Percentiles rank a stretch among this genome's conserved stretches.
phyloP scores from a whole-genome alignment of 768 basidiomycete species.

The Mycena leptocephala region DNA sequence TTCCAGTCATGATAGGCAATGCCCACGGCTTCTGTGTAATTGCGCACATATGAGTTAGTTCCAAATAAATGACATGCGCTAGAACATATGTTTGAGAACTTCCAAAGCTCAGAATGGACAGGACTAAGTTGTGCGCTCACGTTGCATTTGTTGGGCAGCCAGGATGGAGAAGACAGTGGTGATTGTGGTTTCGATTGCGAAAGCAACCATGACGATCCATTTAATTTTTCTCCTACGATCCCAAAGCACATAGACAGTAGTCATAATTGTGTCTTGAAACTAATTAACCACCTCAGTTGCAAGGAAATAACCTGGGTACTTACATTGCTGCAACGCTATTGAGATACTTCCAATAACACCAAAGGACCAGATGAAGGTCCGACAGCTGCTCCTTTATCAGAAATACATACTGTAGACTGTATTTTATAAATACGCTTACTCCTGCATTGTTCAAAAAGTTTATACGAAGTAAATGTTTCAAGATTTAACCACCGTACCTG shows the following conservation, averaged over 20 bases:
- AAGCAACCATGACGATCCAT: slow-evolving; percentile 6
- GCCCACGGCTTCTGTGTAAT: not conserved
- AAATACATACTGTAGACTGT: too few species aligned
- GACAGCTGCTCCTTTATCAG: slow-evolving; percentile 7
- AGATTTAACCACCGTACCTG: not conserved
- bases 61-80: not conserved
- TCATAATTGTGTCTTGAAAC: not conserved
- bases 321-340: slow-evolving; percentile 7
- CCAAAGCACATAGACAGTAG: slow-evolving; percentile 3
- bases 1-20: not conserved
- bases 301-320: not conserved
- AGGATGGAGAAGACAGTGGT: slow-evolving; percentile 4
- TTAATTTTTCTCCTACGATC: slow-evolving; percentile 3
- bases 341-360: not conserved
- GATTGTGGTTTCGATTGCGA: not conserved
- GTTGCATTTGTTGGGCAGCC: not conserved
- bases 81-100: too few species aligned
- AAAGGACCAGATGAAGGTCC: slow-evolving; percentile 11
- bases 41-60: not conserved
- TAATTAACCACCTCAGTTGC: not conserved
- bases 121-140: not conserved
- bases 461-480: not conserved
- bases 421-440: not conserved
- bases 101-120: not conserved
- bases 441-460: not conserved